A percentile compares a stretch with the other conserved stretches of the same genome.
These are phyloP conservation scores for Diaporthe helianthi DNA, from an alignment of 2,329 filamentous ascomycete genomes.

Conservation along the genomic window DNA sequence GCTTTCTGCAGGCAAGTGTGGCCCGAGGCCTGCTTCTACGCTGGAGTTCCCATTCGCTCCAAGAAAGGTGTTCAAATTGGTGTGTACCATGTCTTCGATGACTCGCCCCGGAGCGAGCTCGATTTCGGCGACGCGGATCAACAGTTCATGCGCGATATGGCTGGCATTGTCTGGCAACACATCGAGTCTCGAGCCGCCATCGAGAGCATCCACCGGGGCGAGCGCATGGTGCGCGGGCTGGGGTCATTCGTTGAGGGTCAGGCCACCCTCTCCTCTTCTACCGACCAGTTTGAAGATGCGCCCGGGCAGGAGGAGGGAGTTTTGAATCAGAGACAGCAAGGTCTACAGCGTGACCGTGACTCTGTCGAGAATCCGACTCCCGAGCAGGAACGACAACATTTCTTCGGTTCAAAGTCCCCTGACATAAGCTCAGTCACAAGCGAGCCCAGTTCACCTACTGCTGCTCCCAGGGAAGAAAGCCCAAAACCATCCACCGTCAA, in stretches of 20 bases:
- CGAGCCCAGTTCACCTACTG: neutral
- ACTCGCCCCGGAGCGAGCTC: neutral
- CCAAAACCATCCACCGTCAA: neutral
- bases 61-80: conserved; percentile 31
- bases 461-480: neutral
- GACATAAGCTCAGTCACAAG: neutral
- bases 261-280: conserved; percentile 6
- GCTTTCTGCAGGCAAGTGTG: neutral
- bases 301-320: conserved; percentile 21
- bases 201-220: conserved; percentile 38
- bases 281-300: conserved; percentile 1
- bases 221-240: conserved; percentile 39
- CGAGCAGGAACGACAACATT: neutral
- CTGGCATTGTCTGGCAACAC: conserved; percentile 39
- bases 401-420: neutral
- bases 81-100: conserved; percentile 22
- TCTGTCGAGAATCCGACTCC: neutral
- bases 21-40: conserved; percentile 27
- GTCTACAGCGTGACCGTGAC: conserved; percentile 13
- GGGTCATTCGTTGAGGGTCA: conserved; percentile 38
- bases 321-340: conserved; percentile 26
- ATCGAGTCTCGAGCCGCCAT: conserved; percentile 38
- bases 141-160: conserved; percentile 38
- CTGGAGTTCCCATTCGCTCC: conserved; percentile 30
- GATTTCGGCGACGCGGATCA: conserved; percentile 32